These are phyloP conservation scores for Lentinula raphanica DNA, from an alignment of 768 basidiomycete species.

Conservation along the genomic window DNA sequence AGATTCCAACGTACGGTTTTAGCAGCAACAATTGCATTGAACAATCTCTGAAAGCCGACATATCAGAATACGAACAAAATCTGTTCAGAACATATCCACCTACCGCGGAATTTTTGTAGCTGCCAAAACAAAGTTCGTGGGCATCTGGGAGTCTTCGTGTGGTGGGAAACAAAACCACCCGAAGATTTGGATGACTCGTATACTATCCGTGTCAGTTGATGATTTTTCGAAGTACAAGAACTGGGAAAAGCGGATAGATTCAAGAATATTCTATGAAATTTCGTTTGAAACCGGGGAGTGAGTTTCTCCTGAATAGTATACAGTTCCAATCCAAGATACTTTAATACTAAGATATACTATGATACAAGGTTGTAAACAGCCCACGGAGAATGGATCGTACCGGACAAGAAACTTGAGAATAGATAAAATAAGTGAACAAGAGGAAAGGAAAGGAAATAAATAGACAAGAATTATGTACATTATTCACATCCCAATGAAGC, in stretches of 20 bases:
- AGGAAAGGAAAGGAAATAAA: neutral
- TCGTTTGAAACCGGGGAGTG: neutral
- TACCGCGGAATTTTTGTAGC: neutral
- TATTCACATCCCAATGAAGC: neutral
- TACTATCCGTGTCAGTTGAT: neutral
- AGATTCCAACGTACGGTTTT: no score
- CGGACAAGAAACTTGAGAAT: neutral
- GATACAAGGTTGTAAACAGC: neutral
- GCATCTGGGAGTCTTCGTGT: neutral
- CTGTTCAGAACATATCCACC: neutral
- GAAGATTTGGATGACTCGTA: conserved; percentile 1
- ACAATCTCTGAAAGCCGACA: no score
- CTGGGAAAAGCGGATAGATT: neutral
- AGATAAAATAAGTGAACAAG: neutral
- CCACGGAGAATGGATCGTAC: neutral
- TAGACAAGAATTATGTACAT: neutral
- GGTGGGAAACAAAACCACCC: neutral
- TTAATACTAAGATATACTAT: neutral
- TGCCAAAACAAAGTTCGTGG: conserved; percentile 2
- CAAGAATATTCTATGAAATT: neutral
- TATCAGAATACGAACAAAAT: neutral
- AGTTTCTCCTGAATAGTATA: neutral
- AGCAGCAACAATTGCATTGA: no score
- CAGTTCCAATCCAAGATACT: neutral
- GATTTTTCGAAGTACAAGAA: no score